phyloP scores from a whole-genome alignment of 2,329 filamentous ascomycete species.

The Clathrospora elynae region DNA sequence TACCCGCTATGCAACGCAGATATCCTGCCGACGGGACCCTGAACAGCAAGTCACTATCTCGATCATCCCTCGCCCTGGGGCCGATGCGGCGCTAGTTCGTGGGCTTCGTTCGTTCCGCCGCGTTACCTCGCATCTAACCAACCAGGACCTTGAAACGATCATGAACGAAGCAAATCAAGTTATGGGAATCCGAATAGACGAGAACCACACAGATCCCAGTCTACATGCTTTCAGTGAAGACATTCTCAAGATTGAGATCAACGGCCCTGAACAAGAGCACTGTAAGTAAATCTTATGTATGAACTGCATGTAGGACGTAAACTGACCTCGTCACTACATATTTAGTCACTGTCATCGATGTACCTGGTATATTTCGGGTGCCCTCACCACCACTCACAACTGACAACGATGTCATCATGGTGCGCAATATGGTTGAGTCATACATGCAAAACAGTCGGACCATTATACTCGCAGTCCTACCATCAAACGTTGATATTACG shows the following conservation, averaged over 20 bases:
- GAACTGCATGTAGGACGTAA: too few species aligned
- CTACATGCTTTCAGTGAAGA: slow-evolving; percentile 45
- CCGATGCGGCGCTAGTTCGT: too few species aligned
- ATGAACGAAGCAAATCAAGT: slow-evolving; percentile 50
- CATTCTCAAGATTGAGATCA: slow-evolving; percentile 30
- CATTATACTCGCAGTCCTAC: slow-evolving; percentile 28
- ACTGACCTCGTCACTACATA: too few species aligned
- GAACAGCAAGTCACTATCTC: slow-evolving; percentile 46
- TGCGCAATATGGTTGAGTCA: slow-evolving; percentile 19
- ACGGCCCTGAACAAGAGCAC: slow-evolving; percentile 31
- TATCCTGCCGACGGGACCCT: slow-evolving; percentile 55
- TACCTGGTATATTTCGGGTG: slow-evolving; percentile 50
- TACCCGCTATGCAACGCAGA: slow-evolving; percentile 64
- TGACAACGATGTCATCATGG: slow-evolving; percentile 16
- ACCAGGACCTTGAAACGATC: too few species aligned
- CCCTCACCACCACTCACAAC: slow-evolving; percentile 12
- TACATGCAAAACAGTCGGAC: slow-evolving; percentile 28
- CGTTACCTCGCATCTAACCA: too few species aligned
- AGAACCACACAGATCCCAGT: background rate
- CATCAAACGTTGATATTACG: slow-evolving; percentile 46
- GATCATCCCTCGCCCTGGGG: slow-evolving; percentile 14
- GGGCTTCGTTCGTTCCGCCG: too few species aligned
- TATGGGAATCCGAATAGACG: slow-evolving; percentile 51
- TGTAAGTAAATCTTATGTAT: too few species aligned
- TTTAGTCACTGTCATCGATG: slow-evolving; percentile 52